A percentile compares a stretch with the other conserved stretches of the same genome.
Evolutionary conservation across 306 rosid genomes (phyloP).

Genomic region (Vigna hirtella): DNA sequence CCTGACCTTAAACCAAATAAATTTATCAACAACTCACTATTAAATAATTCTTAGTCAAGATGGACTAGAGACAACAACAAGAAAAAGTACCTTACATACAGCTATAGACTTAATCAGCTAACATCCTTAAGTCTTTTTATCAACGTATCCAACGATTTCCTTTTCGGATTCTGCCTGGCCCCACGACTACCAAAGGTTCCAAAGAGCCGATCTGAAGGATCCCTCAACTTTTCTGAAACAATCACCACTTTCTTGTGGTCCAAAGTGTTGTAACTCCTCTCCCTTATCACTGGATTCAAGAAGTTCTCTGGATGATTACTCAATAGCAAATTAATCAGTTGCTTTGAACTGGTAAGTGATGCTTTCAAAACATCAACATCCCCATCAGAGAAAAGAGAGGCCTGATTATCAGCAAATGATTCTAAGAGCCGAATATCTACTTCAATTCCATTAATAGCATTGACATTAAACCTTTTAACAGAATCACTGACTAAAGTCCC

Average conservation of each 20-base stretch:
- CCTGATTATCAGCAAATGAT: constrained; percentile 92
- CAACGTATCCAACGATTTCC: constrained; percentile 83
- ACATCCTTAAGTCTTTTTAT: constrained; percentile 92
- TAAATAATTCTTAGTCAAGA: constrained; percentile 55
- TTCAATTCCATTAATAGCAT: constrained; percentile 81
- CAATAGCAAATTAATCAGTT: constrained; percentile 76
- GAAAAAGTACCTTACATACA: constrained; percentile 61
- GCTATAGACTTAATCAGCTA: constrained; percentile 61
- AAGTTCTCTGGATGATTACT: constrained; percentile 95
- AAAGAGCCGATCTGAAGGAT: constrained; percentile 88
- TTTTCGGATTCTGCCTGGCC: constrained; percentile 89
- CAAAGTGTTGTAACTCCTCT: constrained; percentile 83
- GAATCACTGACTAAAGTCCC: constrained; percentile 78
- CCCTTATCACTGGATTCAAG: constrained; percentile 93
- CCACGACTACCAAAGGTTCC: constrained; percentile 94
- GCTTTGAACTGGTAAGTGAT: constrained; percentile 82
- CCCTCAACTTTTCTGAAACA: constrained; percentile 88
- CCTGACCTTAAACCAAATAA: constrained; percentile 49
- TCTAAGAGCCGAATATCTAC: constrained; percentile 83
- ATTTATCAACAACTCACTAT: constrained; percentile 56
- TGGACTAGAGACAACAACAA: constrained; percentile 37
- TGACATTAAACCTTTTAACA: constrained; percentile 78
- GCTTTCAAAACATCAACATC: constrained; percentile 76
- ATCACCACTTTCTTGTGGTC: constrained; percentile 84
- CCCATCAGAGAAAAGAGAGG: constrained; percentile 71